These are phyloP conservation scores for Xylaria castorea DNA, from an alignment of 495 filamentous ascomycete species.

Conservation along the genomic window DNA sequence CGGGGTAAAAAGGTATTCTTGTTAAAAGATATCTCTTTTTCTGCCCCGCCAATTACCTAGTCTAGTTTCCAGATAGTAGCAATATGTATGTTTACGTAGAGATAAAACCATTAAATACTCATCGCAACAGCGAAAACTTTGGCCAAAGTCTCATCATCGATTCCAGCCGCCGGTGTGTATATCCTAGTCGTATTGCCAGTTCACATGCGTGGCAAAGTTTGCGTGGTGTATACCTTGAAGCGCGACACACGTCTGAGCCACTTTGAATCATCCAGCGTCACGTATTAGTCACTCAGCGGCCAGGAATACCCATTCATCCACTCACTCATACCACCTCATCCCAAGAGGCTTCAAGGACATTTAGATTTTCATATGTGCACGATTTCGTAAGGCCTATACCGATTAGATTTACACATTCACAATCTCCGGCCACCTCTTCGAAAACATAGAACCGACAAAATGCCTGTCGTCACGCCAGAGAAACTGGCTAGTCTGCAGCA, in stretches of 20 bases:
- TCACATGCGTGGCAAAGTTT: not conserved
- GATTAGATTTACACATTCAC: not conserved
- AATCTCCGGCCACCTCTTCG: not conserved
- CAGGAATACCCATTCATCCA: not conserved
- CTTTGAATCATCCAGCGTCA: constrained; percentile 24
- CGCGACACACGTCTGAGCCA: constrained; percentile 14
- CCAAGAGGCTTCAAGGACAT: not conserved
- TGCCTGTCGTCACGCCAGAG: constrained; percentile 88
- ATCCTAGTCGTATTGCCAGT: not conserved
- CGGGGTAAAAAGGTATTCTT: constrained; percentile 17
- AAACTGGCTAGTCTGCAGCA: constrained; percentile 85
- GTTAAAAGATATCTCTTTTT: not conserved
- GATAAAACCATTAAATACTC: constrained; percentile 2
- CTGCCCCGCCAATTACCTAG: constrained; percentile 26
- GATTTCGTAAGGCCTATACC: not conserved
- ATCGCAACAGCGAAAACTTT: not conserved
- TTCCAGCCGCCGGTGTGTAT: not conserved
- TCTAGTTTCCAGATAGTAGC: not conserved
- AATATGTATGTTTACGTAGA: constrained; percentile 4
- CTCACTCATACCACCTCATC: not conserved
- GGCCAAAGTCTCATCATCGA: not conserved
- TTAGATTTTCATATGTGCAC: not conserved
- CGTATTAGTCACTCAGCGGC: constrained; percentile 21
- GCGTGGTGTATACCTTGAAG: not conserved
- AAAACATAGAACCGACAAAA: constrained; percentile 52